A percentile compares a stretch with the other conserved stretches of the same genome.
Evolutionary conservation across 2,329 filamentous ascomycete species (phyloP).

Genomic region (Didymella segeticola): DNA sequence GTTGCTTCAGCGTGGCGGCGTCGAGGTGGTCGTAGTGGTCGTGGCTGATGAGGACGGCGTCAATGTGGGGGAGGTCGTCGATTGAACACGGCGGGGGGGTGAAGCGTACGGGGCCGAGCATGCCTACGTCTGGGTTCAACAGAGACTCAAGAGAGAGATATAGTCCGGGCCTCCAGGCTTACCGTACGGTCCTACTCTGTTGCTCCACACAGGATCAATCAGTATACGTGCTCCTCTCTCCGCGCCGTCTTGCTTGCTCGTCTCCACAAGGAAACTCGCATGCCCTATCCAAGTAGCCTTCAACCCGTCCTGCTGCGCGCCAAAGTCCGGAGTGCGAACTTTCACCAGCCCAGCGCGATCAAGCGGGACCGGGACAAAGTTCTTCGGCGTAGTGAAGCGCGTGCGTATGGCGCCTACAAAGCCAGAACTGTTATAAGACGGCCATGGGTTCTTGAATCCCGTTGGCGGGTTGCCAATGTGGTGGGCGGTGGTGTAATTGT

Average conservation of each 20-base stretch:
- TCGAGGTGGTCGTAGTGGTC: conserved; percentile 66
- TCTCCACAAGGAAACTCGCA: conserved; percentile 58
- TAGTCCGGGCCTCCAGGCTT: neutral
- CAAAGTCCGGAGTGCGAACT: conserved; percentile 53
- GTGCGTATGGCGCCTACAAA: conserved; percentile 41
- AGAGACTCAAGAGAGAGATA: neutral
- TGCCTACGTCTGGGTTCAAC: conserved; percentile 18
- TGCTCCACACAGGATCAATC: conserved; percentile 62
- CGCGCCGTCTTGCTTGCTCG: conserved; percentile 35
- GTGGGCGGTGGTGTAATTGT: conserved; percentile 44
- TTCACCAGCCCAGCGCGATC: conserved; percentile 51
- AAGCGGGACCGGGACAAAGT: conserved; percentile 56
- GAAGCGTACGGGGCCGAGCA: conserved; percentile 60
- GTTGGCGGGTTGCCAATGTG: conserved; percentile 54
- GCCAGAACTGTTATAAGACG: conserved; percentile 47
- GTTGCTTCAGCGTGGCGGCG: conserved; percentile 51
- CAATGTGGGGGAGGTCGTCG: conserved; percentile 59
- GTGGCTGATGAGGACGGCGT: conserved; percentile 61
- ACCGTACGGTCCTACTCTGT: conserved; percentile 56
- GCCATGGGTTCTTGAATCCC: conserved; percentile 59
- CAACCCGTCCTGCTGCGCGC: conserved; percentile 31
- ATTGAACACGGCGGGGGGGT: conserved; percentile 59
- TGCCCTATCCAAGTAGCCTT: conserved; percentile 62
- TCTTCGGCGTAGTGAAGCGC: conserved; percentile 50
- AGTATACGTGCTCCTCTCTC: conserved; percentile 55